Conservation (phyloP, 805 yeast species). For the Starmerella bombi region DNA sequence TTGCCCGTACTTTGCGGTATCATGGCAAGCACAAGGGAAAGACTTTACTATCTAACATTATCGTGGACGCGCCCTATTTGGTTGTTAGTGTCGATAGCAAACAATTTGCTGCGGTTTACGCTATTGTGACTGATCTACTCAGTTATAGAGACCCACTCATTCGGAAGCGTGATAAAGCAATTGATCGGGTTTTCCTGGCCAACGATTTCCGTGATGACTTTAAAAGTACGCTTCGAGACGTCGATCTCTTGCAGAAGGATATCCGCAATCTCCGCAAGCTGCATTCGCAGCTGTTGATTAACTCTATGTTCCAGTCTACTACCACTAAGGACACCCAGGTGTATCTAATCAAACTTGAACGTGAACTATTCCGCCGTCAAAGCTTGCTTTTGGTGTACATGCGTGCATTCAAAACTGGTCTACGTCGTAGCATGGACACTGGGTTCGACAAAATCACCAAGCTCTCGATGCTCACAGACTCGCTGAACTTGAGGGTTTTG, state of each 20-base stretch:
- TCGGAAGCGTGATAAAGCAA: slow-evolving; percentile 41
- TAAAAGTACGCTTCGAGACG: slow-evolving; percentile 35
- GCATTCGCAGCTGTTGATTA: slow-evolving; percentile 31
- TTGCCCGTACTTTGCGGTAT: background rate
- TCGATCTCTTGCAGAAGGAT: slow-evolving; percentile 40
- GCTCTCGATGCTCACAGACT: slow-evolving; percentile 54
- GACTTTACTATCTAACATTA: slow-evolving; percentile 8
- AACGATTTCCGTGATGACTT: slow-evolving; percentile 52
- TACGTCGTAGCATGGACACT: slow-evolving; percentile 24
- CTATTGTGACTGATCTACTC: slow-evolving; percentile 48
- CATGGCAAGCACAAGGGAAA: slow-evolving; percentile 11
- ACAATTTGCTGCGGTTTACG: slow-evolving; percentile 57
- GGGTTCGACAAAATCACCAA: slow-evolving; percentile 26
- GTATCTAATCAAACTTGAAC: slow-evolving; percentile 24
- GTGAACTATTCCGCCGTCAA: slow-evolving; percentile 22
- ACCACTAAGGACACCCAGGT: slow-evolving; percentile 4
- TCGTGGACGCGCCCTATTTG: slow-evolving; percentile 56
- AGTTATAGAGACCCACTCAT: slow-evolving; percentile 63
- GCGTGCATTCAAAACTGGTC: slow-evolving; percentile 26
- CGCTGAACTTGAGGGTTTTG: slow-evolving; percentile 57
- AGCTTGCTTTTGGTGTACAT: slow-evolving; percentile 27
- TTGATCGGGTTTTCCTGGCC: slow-evolving; percentile 54
- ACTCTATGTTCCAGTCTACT: slow-evolving; percentile 6
- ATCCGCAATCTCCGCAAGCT: slow-evolving; percentile 32
- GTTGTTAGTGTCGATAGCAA: slow-evolving; percentile 55